Evolutionary conservation across 176 grass and related monocot species (phyloP), one percentile per base, ranked within the genome.

Genomic region (Themeda triandra): DNA sequence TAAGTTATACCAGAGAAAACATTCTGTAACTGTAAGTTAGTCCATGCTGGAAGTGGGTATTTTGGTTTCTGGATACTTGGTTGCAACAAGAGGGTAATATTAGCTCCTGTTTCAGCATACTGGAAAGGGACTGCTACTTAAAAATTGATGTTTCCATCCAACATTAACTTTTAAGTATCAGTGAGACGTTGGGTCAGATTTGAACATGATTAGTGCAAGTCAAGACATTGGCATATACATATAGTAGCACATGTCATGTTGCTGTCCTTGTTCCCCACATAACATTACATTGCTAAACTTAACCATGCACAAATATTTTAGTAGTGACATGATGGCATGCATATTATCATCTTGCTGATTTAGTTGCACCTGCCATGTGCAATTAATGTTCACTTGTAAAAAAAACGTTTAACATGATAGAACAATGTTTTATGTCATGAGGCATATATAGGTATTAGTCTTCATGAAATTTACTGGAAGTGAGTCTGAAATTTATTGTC

Each of bases 401-500:
- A 53, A 53, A 53, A 51, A 51, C 13, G 49, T 56, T 23, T 56
- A 56, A 56, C 53, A 23, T 56, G 53, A 8, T 2, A 37, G 7
- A 54, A 59, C 40, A 12, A 14, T 1, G 2, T 36, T 68, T 79
- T 21, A 30, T 63, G 77, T 37, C 32, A 15, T 59, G 66, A 77
- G 63, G 3, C 40, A 19, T 71, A n/a, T n/a, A 60, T 71, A 48
- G 11, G 33, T 68, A 78, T 64, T 36, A 66, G 27, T 81, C 44
- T 28, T 13, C 23, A 4, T 42, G 31, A 85, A 70, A 2, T 64
- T 48, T 76, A 11, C 41, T 89, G 48, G 85, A 79, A 75, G 31
- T 39, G 72, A 75, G 59, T 79, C 71, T 87, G 83, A 91, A 35
- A 73, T 51, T 32, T 76, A 2, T 81, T 23, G 2, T 58, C 66